Conservation (phyloP, 176 grass and related monocot species). For the maize (Zea mays) region Zm-B73-REFERENCE-NAM-5.0 NC_050096.1:14583501-14584000, state of each 20-base stretch:
- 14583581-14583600: constrained; percentile 19
- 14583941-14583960: constrained; percentile 82
- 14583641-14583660: background rate
- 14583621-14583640: background rate
- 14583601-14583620: constrained; percentile 26
- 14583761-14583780: constrained; percentile 47
- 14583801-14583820: constrained; percentile 59
- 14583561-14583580: background rate
- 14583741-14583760: constrained; percentile 54
- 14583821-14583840: constrained; percentile 66
- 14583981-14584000: constrained; percentile 77
- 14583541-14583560: constrained; percentile 17
- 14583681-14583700: background rate
- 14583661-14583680: background rate
- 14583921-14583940: constrained; percentile 61
- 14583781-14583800: constrained; percentile 51
- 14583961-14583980: constrained; percentile 46
- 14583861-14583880: constrained; percentile 55
- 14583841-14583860: constrained; percentile 63
- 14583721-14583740: constrained; percentile 48
- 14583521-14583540: background rate
- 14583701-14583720: constrained; percentile 46
- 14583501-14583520: background rate
- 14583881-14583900: constrained; percentile 64
- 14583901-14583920: constrained; percentile 44